A percentile compares a stretch with the other conserved stretches of the same genome.
phyloP scores from a whole-genome alignment of 805 yeast species.

The Pichia rugopelliculosa region DNA sequence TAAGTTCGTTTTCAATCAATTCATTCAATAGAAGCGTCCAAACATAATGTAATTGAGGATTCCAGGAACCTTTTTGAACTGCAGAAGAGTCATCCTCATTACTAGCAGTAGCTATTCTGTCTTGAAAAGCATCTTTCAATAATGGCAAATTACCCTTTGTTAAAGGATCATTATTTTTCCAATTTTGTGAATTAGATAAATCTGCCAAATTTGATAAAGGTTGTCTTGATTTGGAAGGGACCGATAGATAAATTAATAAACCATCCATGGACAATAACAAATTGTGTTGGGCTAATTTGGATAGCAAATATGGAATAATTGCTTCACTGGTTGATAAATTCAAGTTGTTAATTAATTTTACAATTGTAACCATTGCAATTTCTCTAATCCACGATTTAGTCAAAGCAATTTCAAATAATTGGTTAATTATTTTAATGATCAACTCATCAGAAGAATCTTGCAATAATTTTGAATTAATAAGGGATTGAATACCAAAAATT shows the following conservation, averaged over 20 bases:
- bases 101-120: constrained; percentile 34
- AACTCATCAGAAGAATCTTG: constrained; percentile 14
- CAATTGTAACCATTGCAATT: constrained; percentile 65
- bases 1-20: constrained; percentile 21
- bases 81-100: constrained; percentile 21
- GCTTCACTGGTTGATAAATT: constrained; percentile 14
- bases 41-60: constrained; percentile 65
- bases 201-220: constrained; percentile 15
- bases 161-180: constrained; percentile 74
- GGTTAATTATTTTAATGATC: constrained; percentile 34
- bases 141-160: constrained; percentile 56
- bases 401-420: constrained; percentile 49
- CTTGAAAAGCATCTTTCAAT: constrained; percentile 58
- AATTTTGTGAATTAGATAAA: constrained; percentile 26
- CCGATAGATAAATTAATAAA: constrained; percentile 56
- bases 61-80: constrained; percentile 61
- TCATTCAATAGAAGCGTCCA: constrained; percentile 57
- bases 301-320: constrained; percentile 25
- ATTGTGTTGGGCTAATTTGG: constrained; percentile 41
- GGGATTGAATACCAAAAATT: constrained; percentile 74
- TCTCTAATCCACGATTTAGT: constrained; percentile 83
- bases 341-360: constrained; percentile 37
- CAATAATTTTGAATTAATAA: constrained; percentile 49
- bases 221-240: constrained; percentile 30
- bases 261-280: constrained; percentile 73